Percentiles rank a stretch among this genome's conserved stretches.
These are phyloP conservation scores for Ochetophila trinervis DNA, from an alignment of 306 rosid species.

Conservation along the genomic window DNA sequence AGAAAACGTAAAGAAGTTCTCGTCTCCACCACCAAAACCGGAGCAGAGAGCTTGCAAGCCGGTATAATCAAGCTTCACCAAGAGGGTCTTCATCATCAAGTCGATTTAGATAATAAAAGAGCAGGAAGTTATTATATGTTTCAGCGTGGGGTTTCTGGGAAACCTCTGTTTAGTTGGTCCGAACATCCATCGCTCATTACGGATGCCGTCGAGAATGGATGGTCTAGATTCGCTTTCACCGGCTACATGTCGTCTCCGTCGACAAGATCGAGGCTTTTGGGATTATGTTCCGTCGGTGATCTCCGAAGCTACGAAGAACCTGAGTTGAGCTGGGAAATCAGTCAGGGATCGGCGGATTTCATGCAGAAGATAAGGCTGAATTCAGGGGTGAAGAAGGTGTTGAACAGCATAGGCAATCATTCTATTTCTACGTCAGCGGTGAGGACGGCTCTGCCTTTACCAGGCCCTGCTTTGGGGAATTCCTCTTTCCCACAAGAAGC, in stretches of 20 bases:
- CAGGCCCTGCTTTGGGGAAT: constrained; percentile 78
- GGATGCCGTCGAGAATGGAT: constrained; percentile 91
- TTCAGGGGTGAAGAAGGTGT: constrained; percentile 48
- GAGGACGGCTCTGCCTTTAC: constrained; percentile 70
- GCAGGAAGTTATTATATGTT: constrained; percentile 36
- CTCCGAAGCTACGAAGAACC: constrained; percentile 47
- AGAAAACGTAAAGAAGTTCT: not conserved
- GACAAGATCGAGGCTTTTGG: constrained; percentile 51
- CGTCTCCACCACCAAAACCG: not conserved
- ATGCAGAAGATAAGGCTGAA: constrained; percentile 89
- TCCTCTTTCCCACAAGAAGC: constrained; percentile 86
- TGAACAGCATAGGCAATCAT: constrained; percentile 28
- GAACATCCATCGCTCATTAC: constrained; percentile 65
- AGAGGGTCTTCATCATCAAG: constrained; percentile 17
- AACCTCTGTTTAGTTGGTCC: constrained; percentile 59
- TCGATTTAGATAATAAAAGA: constrained; percentile 34
- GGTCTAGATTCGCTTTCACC: constrained; percentile 80
- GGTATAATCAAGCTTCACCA: constrained; percentile 22
- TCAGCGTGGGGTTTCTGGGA: constrained; percentile 47
- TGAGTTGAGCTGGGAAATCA: constrained; percentile 79
- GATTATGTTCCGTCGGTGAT: constrained; percentile 52
- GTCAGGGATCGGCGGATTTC: constrained; percentile 66
- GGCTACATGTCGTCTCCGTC: constrained; percentile 37
- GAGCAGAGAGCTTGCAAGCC: constrained; percentile 24
- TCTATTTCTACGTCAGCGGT: constrained; percentile 45